Evolutionary conservation across 768 basidiomycete species (phyloP), one percentile per base, ranked within the genome.

Genomic region (Lactifluus piperatus): DNA sequence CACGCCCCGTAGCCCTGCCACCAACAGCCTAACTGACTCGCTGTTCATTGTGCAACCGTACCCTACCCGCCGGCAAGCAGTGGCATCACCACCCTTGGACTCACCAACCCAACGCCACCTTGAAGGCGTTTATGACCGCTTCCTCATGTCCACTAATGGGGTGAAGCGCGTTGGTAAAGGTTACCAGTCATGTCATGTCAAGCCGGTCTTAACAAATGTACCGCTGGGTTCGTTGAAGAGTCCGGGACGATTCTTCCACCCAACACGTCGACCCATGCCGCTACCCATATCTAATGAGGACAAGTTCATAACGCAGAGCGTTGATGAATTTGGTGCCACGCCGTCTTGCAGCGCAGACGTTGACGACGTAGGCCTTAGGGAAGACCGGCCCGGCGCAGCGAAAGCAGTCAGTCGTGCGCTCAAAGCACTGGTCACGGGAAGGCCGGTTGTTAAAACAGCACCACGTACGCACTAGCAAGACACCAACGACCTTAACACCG

Each of bases 151-250:
- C 11, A 88, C 86, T 1, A 81, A 84, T 2, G 85, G 86, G 27
- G 88, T 92, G 41, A 90, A 84, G 67, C 86, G 88, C 29, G 72
- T 86, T 8, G 90, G 90, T 4, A 84, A 81, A 66, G 89, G 90
- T 7, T 91, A 91, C 65, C 86, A 91, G 70, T 90, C 87, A 2
- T 81, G 88, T 53, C 80, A 79, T 62, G 55, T 72, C 53, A 78
- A 74, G 24, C 76, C 81, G 3, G 67, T 77, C 41, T 70, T 70
- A 5, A 75, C 24, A 14, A 50, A 20, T 29, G 5, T 13, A 9
- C 0, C 53, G 4, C 10, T 34, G 29, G 48, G 43, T 61, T 66
- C 54, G 69, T 70, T 62, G 65, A 75, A 58, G 59, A 62, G 24
- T 43, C 43, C 54, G 0, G 50, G 54, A 6, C 71, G 76, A 39